Base-by-base conservation (phyloP, 2,329 filamentous ascomycete genomes). In the Trichoderma oligosporum region DNA sequence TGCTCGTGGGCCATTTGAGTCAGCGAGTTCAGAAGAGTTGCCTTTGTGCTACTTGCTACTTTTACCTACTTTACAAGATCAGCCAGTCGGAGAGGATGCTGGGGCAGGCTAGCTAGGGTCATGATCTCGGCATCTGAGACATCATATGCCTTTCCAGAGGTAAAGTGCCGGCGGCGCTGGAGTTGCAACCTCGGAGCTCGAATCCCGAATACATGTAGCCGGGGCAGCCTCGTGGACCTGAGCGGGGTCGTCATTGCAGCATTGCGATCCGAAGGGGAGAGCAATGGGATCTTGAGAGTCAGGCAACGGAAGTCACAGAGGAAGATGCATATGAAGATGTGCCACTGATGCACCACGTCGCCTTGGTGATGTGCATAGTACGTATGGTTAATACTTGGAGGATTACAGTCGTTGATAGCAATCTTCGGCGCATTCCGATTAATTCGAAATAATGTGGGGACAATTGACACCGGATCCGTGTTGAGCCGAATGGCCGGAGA, bases 21-120 rank as follows among this genome's bases (percentile, higher is more conserved):
- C 4, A 18, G 9, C 14, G 24, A 42, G 7, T n/a, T n/a, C n/a
- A 8, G 11, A 11, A 27, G 27, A 51, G 3, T 24, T n/a, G n/a
- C n/a, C n/a, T n/a, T n/a, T n/a, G n/a, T n/a, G n/a, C n/a, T n/a
- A n/a, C n/a, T n/a, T n/a, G n/a, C n/a, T n/a, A n/a, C n/a, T n/a
- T n/a, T n/a, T 7, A 47, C 18, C 39, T 79, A 95, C 88, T 87
- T 93, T 65, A 97, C 88, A 5, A 99, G 80, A 68, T 97, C 94
- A 58, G 87, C 86, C 31, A 99, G 82, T 24, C 90, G 94, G 67
- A 97, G 77, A 9, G 87, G 84, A 68, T 95, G 89, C 52, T 96
- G 82, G 33, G 87, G 85, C 67, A 88, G 85, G 57, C 85, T 84
- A 29, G 92, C 90, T 45, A 97, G 82, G 39, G 82, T 83, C 44